Conservation (phyloP, 257 asterid species). For the Scutellaria baicalensis region DNA sequence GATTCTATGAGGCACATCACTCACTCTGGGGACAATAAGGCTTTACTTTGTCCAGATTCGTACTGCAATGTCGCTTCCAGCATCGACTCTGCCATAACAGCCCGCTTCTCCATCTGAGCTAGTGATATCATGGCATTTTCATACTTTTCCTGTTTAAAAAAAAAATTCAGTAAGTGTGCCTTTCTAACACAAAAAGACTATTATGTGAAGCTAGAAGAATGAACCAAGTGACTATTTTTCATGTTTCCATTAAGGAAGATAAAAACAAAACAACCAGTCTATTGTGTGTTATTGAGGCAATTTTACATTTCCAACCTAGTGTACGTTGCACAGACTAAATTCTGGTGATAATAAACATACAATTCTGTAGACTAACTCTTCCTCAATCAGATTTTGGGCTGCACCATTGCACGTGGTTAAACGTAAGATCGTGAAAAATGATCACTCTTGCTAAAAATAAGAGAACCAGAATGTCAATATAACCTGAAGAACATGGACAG, state of each 20-base stretch:
- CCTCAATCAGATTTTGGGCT: not conserved
- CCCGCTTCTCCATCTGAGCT: slow-evolving; percentile 72
- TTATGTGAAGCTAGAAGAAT: no score
- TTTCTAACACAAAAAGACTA: no score
- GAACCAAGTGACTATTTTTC: no score
- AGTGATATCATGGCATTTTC: slow-evolving; percentile 46
- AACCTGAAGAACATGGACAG: slow-evolving; percentile 62
- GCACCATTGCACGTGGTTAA: not conserved
- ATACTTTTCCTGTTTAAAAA: slow-evolving; percentile 56
- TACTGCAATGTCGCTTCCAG: slow-evolving; percentile 83
- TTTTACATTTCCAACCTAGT: not conserved
- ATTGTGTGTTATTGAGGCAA: no score
- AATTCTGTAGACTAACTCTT: not conserved
- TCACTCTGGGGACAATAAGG: slow-evolving; percentile 65
- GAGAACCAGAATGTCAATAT: slow-evolving; percentile 3
- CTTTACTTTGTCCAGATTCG: slow-evolving; percentile 81
- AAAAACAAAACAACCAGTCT: no score
- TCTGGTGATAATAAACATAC: not conserved
- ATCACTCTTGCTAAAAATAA: not conserved
- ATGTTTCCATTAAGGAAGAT: no score
- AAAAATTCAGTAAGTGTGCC: no score
- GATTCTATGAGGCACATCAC: not conserved
- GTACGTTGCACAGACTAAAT: not conserved
- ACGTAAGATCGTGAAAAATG: not conserved
- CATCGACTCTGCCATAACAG: slow-evolving; percentile 84